phyloP scores from a whole-genome alignment of 495 filamentous ascomycete genomes.

The Lindgomyces ingoldianus region DNA sequence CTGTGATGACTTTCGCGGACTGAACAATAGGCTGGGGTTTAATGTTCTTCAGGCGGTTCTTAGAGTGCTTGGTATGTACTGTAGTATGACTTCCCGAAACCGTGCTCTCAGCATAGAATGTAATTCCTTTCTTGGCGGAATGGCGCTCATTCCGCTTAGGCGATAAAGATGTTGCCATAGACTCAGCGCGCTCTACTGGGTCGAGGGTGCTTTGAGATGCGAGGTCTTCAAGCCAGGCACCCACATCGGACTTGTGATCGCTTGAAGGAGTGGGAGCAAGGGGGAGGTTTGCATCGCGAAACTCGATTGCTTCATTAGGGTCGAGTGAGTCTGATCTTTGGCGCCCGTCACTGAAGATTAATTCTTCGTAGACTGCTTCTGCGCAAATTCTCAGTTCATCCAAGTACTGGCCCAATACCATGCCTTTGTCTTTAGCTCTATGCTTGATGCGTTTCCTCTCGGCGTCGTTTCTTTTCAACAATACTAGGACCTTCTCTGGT shows the following conservation, averaged over 20 bases:
- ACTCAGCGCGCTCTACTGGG: background rate
- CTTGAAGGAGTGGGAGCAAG: background rate
- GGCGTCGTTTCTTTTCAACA: background rate
- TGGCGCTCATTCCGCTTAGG: no score
- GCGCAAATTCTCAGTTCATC: constrained; percentile 1
- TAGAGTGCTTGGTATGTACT: background rate
- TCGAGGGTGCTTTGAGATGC: background rate
- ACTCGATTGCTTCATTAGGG: background rate
- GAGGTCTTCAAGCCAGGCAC: background rate
- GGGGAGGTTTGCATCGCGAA: background rate
- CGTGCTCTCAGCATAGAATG: constrained; percentile 4
- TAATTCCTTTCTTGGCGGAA: background rate
- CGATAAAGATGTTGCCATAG: background rate
- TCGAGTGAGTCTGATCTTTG: background rate
- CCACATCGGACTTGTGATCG: background rate
- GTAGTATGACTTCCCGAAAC: background rate
- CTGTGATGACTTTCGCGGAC: background rate
- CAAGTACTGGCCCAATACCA: background rate
- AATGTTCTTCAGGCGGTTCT: background rate
- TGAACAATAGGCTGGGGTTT: background rate
- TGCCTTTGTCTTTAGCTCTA: background rate
- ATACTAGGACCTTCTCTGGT: background rate
- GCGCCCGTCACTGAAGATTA: background rate
- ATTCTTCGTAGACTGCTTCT: background rate
- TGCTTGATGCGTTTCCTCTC: background rate